Base-by-base conservation (phyloP, 2,329 filamentous ascomycete species). In the Leptodontidium sp. region DNA sequence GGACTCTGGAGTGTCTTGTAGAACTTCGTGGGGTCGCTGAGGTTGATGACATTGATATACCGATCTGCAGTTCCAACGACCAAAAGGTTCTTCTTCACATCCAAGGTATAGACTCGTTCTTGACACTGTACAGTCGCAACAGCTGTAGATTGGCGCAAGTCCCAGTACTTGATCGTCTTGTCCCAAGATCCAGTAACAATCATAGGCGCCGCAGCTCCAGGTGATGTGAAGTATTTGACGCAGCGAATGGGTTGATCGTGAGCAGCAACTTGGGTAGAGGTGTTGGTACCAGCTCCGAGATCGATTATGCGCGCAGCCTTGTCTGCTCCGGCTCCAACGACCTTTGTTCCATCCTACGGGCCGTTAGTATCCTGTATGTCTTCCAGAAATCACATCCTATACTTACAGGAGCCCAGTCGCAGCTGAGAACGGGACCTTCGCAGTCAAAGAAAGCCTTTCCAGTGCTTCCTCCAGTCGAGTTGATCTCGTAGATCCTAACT, bases 1-100 rank as follows among this genome's bases (percentile, higher is more conserved):
- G 96, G 96, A 78, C 93, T 97, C 82, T 97, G 93, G 62, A 98
- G 87, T 11, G 93, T 95, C 87, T 99, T 99, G 88, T 97, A 98
- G 81, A 98, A 93, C 76, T 93, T 93, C 64, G 88, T 88, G 4
- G 96, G 96, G 70, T 97, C 91, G 78, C 91, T 90, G 66, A 99
- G 88, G 81, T 97, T 94, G 82, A 99, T 86, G 71, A 99, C 91
- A 80, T 98, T 94, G 85, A 99, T 97, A 81, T 97, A 97, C 70
- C 96, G 90, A 78, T 99, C 96, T 14, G 96, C 96, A 0, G 94
- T 98, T 71, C 92, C 96, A 67, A 98, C 85, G 24, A 99, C 96
- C 52, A 98, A 88, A 62, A 99, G 86, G 76, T 96, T 91, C 78
- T 95, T 91, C 78, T 91, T 91, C 61, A 97, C 91, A 75, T 98